Evolutionary conservation across 129 eudicot genomes (phyloP).

Genomic region (Heracleum sosnowskyi): DNA sequence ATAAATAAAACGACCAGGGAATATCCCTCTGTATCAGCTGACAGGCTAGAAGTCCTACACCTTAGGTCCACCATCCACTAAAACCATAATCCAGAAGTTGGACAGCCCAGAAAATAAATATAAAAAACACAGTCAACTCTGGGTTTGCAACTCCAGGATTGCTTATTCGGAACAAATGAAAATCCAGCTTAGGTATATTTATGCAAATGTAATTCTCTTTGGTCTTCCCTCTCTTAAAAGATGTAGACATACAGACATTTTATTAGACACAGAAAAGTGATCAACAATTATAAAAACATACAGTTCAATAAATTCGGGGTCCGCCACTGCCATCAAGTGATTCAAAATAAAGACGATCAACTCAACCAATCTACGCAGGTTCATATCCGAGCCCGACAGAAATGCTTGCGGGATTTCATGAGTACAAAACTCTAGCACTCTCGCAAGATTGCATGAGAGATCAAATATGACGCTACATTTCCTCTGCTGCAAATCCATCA

Average conservation of each 20-base stretch:
- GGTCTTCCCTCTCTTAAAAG: not conserved
- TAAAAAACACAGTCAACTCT: not conserved
- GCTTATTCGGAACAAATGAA: not conserved
- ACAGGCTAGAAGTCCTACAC: not conserved
- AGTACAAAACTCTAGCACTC: conserved; percentile 87
- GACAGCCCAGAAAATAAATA: not conserved
- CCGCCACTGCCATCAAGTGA: conserved; percentile 67
- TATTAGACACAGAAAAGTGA: not conserved
- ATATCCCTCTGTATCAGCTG: not conserved
- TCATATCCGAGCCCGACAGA: conserved; percentile 76
- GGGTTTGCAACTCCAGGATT: not conserved
- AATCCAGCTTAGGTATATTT: not conserved
- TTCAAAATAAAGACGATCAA: conserved; percentile 74
- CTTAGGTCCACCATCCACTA: not conserved
- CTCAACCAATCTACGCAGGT: conserved; percentile 80
- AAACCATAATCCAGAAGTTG: not conserved
- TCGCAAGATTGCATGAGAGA: conserved; percentile 89
- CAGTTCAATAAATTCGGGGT: conserved; percentile 82
- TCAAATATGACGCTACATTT: conserved; percentile 89
- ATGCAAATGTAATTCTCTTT: not conserved
- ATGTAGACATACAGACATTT: not conserved
- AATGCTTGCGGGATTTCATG: conserved; percentile 85
- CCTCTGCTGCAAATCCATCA: conserved; percentile 72
- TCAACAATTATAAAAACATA: conserved; percentile 26
- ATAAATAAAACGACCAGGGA: not conserved